A percentile compares a stretch with the other conserved stretches of the same genome.
Evolutionary conservation across 306 rosid genomes (phyloP).

Genomic region (Acacia confusa): DNA sequence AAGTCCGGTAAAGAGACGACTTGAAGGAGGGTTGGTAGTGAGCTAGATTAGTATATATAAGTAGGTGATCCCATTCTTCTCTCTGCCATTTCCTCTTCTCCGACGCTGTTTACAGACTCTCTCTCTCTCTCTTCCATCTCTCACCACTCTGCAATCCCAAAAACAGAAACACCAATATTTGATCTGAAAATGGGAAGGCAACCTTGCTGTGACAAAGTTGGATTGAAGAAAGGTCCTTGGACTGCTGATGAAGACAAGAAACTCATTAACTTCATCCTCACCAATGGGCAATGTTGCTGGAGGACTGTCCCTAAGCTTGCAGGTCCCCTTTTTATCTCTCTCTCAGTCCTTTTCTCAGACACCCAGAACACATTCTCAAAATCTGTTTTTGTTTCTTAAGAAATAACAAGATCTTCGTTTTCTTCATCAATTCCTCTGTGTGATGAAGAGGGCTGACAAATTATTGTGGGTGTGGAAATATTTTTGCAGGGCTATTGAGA

Average conservation of each 20-base stretch:
- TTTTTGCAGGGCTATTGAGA: conserved; percentile 65
- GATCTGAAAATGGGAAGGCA: conserved; percentile 77
- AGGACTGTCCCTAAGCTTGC: conserved; percentile 96
- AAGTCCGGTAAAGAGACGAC: neutral
- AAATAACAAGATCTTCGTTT: neutral
- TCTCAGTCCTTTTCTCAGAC: neutral
- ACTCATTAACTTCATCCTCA: conserved; percentile 82
- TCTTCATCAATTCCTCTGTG: neutral
- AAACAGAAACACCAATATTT: no score
- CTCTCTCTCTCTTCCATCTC: neutral
- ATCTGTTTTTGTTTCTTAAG: neutral
- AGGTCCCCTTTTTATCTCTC: conserved; percentile 43
- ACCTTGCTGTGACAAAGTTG: conserved; percentile 98
- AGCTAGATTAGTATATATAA: conserved; percentile 38
- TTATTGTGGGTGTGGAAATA: neutral
- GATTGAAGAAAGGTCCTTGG: conserved; percentile 96
- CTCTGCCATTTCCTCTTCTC: conserved; percentile 22
- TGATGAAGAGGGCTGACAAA: neutral
- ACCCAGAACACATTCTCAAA: neutral
- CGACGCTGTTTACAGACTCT: neutral
- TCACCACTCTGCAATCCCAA: no score
- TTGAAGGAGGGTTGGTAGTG: neutral
- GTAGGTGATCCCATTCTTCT: conserved; percentile 51
- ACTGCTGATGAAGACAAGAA: conserved; percentile 89
- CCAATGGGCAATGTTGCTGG: conserved; percentile 96